phyloP scores from a whole-genome alignment of 306 rosid species.

The Fragaria vesca region DNA sequence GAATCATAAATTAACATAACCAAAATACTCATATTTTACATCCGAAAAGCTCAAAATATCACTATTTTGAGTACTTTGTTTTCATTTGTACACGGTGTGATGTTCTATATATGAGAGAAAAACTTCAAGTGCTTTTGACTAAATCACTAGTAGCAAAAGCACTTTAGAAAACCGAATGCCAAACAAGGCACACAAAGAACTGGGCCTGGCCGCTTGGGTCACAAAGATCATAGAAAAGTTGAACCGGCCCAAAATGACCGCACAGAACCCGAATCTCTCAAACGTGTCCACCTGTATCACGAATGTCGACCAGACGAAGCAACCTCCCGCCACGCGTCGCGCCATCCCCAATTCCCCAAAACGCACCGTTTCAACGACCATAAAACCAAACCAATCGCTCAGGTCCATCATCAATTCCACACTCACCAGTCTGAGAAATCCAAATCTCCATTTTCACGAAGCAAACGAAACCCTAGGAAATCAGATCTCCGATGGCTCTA shows the following conservation, averaged over 20 bases:
- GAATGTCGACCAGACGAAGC: too few relatives aligned
- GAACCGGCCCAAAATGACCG: too few relatives aligned
- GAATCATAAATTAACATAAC: not conserved
- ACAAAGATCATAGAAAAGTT: too few relatives aligned
- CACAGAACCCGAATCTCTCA: too few relatives aligned
- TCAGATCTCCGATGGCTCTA: constrained; percentile 55
- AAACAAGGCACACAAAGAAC: too few relatives aligned
- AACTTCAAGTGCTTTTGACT: too few relatives aligned
- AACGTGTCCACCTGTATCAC: too few relatives aligned
- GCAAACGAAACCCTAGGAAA: not conserved
- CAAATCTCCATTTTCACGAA: constrained; percentile 8
- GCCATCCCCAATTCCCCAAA: not conserved
- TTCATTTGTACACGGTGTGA: not conserved
- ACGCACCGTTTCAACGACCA: not conserved
- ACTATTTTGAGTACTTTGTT: not conserved
- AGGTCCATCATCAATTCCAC: not conserved
- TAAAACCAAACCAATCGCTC: not conserved
- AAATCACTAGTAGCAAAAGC: too few relatives aligned
- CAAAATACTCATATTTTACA: not conserved
- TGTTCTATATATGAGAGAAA: not conserved
- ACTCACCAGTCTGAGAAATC: not conserved
- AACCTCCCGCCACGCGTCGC: constrained; percentile 10
- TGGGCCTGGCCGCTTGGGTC: too few relatives aligned
- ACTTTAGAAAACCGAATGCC: too few relatives aligned
- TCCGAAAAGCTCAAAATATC: not conserved